Evolutionary conservation across 352 stramenopile genomes (phyloP).

Genomic region (Pythium myriotylum): DNA sequence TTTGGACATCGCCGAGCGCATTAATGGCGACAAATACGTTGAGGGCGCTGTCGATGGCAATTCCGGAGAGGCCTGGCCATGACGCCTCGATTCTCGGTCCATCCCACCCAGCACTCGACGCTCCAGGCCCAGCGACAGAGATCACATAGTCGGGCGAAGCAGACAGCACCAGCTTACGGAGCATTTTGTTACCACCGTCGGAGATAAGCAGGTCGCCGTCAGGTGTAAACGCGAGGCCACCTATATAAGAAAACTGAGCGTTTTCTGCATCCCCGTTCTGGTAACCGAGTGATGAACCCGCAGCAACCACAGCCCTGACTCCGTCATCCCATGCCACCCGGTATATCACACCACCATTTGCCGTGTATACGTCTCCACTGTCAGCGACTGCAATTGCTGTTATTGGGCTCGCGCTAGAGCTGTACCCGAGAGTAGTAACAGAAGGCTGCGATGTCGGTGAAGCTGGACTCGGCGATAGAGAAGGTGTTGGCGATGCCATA

Average conservation of each 20-base stretch:
- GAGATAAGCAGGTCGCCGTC: slow-evolving; percentile 1
- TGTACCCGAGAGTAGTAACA: background rate
- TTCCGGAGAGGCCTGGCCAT: too few species aligned
- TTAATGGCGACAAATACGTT: too few species aligned
- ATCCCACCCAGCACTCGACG: too few species aligned
- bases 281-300: background rate
- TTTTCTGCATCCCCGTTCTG: background rate
- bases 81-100: too few species aligned
- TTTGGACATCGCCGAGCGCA: too few species aligned
- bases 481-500: background rate
- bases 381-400: too few species aligned
- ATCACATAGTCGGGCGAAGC: background rate
- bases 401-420: background rate
- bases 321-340: background rate
- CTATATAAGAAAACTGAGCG: background rate
- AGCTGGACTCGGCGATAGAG: background rate
- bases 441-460: background rate
- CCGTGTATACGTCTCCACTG: background rate
- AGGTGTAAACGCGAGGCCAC: background rate
- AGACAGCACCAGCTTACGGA: background rate
- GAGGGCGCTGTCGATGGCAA: too few species aligned
- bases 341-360: background rate
- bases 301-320: background rate
- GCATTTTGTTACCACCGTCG: background rate
- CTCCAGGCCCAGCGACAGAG: background rate